Conservation (phyloP, 2,329 filamentous ascomycete species). For the Cryphonectria japonica region DNA sequence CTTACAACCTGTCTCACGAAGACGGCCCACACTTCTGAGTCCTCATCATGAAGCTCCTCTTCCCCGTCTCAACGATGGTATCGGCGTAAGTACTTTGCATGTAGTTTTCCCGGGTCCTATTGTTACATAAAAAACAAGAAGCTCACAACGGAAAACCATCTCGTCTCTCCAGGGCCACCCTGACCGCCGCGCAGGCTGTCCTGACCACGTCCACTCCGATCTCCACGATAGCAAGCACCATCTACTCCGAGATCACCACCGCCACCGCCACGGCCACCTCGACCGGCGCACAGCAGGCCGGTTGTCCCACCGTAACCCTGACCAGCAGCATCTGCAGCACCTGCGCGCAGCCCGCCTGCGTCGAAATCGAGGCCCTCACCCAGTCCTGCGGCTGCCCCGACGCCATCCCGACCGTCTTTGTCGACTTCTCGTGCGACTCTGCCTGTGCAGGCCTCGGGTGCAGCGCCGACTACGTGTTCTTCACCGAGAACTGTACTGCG, state of each 20-base stretch:
- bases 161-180: neutral
- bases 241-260: constrained; percentile 16
- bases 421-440: constrained; percentile 29
- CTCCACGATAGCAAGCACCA: neutral
- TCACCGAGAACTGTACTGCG: constrained; percentile 23
- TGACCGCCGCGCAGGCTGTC: neutral
- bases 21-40: neutral
- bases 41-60: neutral
- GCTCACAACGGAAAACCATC: neutral
- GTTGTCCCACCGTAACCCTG: constrained; percentile 31
- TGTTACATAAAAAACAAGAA: neutral
- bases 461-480: constrained; percentile 26
- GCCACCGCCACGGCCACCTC: neutral
- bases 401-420: constrained; percentile 25
- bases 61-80: neutral
- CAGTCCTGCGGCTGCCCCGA: constrained; percentile 31
- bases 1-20: neutral
- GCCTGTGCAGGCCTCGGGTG: constrained; percentile 30
- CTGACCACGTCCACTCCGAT: neutral
- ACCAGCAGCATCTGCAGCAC: constrained; percentile 30
- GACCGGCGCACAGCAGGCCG: constrained; percentile 3
- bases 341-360: constrained; percentile 29
- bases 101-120: neutral
- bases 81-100: neutral
- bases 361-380: constrained; percentile 30